phyloP scores from a whole-genome alignment of 2,329 filamentous ascomycete genomes.

The Penicillium griseofulvum region DNA sequence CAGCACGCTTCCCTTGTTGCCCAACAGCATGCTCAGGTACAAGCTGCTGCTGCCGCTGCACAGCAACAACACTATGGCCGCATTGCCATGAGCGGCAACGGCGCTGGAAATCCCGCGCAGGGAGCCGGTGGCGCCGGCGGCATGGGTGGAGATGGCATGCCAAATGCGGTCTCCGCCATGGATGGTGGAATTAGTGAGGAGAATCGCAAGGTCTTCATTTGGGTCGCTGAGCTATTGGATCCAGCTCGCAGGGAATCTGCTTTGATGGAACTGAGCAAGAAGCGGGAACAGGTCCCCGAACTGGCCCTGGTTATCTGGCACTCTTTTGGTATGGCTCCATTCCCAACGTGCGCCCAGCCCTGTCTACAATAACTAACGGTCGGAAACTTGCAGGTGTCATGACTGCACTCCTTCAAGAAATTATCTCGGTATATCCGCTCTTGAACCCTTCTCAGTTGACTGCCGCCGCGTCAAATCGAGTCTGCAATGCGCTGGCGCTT shows the following conservation, averaged over 20 bases:
- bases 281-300: constrained; percentile 96
- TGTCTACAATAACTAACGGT: constrained; percentile 22
- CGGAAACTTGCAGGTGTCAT: constrained; percentile 70
- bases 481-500: constrained; percentile 94
- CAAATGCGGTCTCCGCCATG: constrained; percentile 43
- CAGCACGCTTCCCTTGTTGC: constrained; percentile 47
- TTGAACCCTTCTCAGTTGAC: constrained; percentile 96
- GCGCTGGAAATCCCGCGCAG: constrained; percentile 36
- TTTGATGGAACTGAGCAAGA: constrained; percentile 94
- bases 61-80: constrained; percentile 66
- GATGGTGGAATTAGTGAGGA: constrained; percentile 78
- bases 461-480: constrained; percentile 92
- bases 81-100: constrained; percentile 65
- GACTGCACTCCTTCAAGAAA: constrained; percentile 95
- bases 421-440: constrained; percentile 96
- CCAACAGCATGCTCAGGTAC: constrained; percentile 55
- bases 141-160: constrained; percentile 47
- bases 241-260: constrained; percentile 85
- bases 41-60: constrained; percentile 45
- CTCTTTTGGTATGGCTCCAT: constrained; percentile 73
- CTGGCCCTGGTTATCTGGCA: constrained; percentile 96
- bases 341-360: constrained; percentile 13
- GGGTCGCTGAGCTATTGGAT: constrained; percentile 87
- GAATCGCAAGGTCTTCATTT: constrained; percentile 86
- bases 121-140: constrained; percentile 41